A percentile compares a stretch with the other conserved stretches of the same genome.
Conservation (phyloP, 148 eudicot genomes). For the Euryodendron excelsum region DNA sequence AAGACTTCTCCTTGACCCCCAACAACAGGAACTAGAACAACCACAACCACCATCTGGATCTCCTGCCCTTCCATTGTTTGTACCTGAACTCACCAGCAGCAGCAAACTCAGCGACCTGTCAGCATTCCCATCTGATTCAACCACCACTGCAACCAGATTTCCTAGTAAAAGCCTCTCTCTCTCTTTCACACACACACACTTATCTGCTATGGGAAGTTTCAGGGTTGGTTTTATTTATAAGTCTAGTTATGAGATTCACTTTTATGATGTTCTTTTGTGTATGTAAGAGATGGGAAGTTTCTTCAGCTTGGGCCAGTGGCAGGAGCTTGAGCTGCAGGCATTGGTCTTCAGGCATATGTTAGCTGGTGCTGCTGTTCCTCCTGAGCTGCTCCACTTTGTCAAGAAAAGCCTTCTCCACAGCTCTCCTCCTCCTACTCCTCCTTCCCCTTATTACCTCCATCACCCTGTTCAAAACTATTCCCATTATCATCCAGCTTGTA, state of each 20-base stretch:
- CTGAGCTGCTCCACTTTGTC: slow-evolving; percentile 64
- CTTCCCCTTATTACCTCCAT: slow-evolving; percentile 39
- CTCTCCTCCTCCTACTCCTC: slow-evolving; percentile 17
- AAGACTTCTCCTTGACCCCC: no score
- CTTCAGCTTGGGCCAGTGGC: slow-evolving; percentile 85
- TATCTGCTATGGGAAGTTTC: not conserved
- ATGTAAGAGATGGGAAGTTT: slow-evolving; percentile 50
- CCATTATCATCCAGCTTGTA: slow-evolving; percentile 54
- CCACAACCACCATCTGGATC: slow-evolving; percentile 18
- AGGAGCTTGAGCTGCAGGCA: slow-evolving; percentile 90
- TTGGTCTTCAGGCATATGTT: slow-evolving; percentile 73
- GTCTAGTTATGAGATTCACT: not conserved
- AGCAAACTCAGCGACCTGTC: slow-evolving; percentile 33
- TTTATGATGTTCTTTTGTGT: not conserved
- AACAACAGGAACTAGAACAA: slow-evolving; percentile 13
- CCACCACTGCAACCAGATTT: slow-evolving; percentile 36
- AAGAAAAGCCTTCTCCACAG: slow-evolving; percentile 44
- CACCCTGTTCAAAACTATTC: slow-evolving; percentile 30
- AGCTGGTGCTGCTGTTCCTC: slow-evolving; percentile 74
- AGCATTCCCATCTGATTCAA: slow-evolving; percentile 30
- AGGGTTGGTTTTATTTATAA: not conserved
- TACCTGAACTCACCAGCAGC: slow-evolving; percentile 34
- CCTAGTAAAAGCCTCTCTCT: slow-evolving; percentile 39
- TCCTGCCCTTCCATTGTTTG: slow-evolving; percentile 69
- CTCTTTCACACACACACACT: not conserved